Conservation (phyloP, 306 rosid species). For the Cicer chorassanicum region DNA sequence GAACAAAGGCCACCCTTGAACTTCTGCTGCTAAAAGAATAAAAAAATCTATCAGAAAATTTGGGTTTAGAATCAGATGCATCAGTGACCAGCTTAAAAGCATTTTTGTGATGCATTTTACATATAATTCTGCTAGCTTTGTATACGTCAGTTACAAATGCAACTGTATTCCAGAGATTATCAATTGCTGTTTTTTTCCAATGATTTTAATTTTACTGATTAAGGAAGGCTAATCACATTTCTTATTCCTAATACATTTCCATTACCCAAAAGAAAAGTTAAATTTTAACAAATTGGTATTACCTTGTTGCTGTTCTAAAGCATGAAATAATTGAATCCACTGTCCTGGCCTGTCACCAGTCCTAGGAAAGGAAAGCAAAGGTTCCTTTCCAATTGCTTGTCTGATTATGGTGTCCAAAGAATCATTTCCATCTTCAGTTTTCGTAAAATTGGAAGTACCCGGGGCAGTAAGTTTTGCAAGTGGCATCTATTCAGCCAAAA, state of each 20-base stretch:
- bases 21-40: conserved; percentile 68
- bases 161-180: neutral
- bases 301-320: conserved; percentile 93
- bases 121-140: neutral
- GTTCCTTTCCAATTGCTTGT: conserved; percentile 79
- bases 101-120: conserved; percentile 24
- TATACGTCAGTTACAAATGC: conserved; percentile 36
- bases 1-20: conserved; percentile 84
- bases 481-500: conserved; percentile 68
- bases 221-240: conserved; percentile 34
- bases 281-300: conserved; percentile 28
- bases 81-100: conserved; percentile 41
- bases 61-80: conserved; percentile 27
- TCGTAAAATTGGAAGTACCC: conserved; percentile 63
- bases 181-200: neutral
- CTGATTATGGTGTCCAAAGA: conserved; percentile 72
- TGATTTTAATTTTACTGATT: neutral
- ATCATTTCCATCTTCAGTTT: conserved; percentile 76
- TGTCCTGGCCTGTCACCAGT: conserved; percentile 75
- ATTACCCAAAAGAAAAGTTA: conserved; percentile 15
- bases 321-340: conserved; percentile 85
- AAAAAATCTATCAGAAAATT: conserved; percentile 41
- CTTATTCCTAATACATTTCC: conserved; percentile 27
- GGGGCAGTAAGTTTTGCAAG: conserved; percentile 68
- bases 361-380: conserved; percentile 74